Evolutionary conservation across 768 basidiomycete species (phyloP).

Genomic region (Boletus eberwhitei): DNA sequence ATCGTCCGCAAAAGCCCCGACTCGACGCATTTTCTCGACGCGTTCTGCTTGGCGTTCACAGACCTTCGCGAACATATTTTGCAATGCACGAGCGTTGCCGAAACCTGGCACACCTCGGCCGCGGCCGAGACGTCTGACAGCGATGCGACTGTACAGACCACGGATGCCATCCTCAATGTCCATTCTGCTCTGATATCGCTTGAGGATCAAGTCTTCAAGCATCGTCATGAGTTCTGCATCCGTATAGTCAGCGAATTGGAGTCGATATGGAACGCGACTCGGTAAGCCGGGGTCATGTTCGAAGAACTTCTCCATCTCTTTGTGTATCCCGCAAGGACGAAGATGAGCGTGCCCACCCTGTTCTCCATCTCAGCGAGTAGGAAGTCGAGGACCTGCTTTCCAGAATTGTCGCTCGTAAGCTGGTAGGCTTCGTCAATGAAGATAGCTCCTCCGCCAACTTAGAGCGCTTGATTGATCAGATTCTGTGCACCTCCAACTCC

Average conservation of each 20-base stretch:
- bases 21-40: slow-evolving; percentile 38
- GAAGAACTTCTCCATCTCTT: slow-evolving; percentile 75
- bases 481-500: slow-evolving; percentile 39
- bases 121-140: slow-evolving; percentile 15
- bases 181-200: slow-evolving; percentile 49
- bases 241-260: slow-evolving; percentile 60
- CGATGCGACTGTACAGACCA: slow-evolving; percentile 49
- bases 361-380: slow-evolving; percentile 77
- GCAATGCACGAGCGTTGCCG: slow-evolving; percentile 63
- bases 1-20: slow-evolving; percentile 43
- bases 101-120: slow-evolving; percentile 44
- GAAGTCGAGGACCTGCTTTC: slow-evolving; percentile 62
- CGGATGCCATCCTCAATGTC: slow-evolving; percentile 49
- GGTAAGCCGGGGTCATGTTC: slow-evolving; percentile 69
- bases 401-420: slow-evolving; percentile 45
- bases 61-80: slow-evolving; percentile 47
- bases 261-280: slow-evolving; percentile 62
- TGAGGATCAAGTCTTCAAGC: slow-evolving; percentile 46
- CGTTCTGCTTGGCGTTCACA: slow-evolving; percentile 53
- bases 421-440: slow-evolving; percentile 77
- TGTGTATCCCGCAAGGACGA: slow-evolving; percentile 69
- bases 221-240: slow-evolving; percentile 55
- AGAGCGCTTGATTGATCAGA: slow-evolving; percentile 42
- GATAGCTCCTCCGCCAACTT: slow-evolving; percentile 58
- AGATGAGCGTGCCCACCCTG: slow-evolving; percentile 57